Conservation (phyloP, 345 rosid species). For the Ailanthus altissimus region DNA sequence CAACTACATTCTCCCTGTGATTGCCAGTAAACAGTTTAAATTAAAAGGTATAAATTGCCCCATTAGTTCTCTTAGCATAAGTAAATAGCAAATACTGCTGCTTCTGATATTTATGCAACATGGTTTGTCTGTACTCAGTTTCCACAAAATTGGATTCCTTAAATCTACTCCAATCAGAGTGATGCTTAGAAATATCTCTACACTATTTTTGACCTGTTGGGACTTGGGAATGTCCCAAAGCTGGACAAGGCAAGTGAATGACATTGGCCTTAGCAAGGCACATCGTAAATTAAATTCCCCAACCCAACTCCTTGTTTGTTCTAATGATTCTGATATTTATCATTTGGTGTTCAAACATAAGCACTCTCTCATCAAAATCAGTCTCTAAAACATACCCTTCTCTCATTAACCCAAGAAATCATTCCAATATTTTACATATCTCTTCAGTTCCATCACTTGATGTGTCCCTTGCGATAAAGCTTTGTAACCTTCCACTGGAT, state of each 20-base stretch:
- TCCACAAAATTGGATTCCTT: neutral
- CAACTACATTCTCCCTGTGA: neutral
- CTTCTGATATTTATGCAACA: neutral
- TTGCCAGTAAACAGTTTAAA: neutral
- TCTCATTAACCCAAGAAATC: constrained; percentile 46
- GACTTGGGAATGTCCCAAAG: neutral
- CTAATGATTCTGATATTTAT: neutral
- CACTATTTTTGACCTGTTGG: neutral
- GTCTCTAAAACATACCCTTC: constrained; percentile 40
- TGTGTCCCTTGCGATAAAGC: constrained; percentile 47
- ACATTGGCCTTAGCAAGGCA: neutral
- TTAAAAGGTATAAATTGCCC: neutral
- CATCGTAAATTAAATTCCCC: neutral
- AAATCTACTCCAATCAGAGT: neutral
- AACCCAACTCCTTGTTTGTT: neutral
- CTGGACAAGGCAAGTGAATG: neutral
- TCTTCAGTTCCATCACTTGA: constrained; percentile 46
- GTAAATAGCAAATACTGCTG: constrained; percentile 1
- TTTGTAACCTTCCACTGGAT: constrained; percentile 42
- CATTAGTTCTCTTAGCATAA: neutral
- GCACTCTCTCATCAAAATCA: constrained; percentile 32
- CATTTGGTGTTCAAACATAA: constrained; percentile 15
- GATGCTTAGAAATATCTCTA: neutral
- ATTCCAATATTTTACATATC: constrained; percentile 43
- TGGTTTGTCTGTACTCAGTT: neutral